Percentiles rank a stretch among this genome's conserved stretches.
These are phyloP conservation scores for Salix brachista DNA, from an alignment of 345 rosid species.

Conservation along the genomic window DNA sequence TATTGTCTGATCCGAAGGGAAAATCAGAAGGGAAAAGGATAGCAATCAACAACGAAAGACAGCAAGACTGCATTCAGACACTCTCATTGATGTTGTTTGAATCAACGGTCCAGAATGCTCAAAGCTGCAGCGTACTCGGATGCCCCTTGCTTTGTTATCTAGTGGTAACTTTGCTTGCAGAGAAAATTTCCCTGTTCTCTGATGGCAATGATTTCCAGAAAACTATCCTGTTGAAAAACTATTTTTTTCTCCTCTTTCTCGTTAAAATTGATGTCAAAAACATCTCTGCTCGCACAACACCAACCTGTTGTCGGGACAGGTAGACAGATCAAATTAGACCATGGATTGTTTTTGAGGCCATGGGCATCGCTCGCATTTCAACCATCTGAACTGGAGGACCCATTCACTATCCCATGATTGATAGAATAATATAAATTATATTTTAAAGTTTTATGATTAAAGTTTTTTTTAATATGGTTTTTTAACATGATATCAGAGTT, in stretches of 20 bases:
- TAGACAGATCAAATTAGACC: not conserved
- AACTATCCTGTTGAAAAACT: not conserved
- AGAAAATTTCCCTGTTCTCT: not conserved
- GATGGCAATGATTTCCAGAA: not conserved
- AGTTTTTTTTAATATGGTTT: too few species aligned
- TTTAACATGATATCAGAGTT: too few species aligned
- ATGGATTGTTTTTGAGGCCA: not conserved
- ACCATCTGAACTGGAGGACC: not conserved
- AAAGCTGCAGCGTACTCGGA: not conserved
- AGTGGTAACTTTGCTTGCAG: not conserved
- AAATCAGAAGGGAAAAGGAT: not conserved
- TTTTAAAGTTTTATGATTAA: too few species aligned
- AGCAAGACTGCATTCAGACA: not conserved
- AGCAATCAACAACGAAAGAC: not conserved
- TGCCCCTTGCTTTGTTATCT: not conserved
- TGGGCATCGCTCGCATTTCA: not conserved
- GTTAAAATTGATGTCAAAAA: too few species aligned
- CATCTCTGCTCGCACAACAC: too few species aligned
- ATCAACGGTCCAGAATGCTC: not conserved
- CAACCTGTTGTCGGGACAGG: not conserved
- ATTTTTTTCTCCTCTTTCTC: not conserved
- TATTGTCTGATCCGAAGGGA: not conserved
- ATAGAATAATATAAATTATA: too few species aligned
- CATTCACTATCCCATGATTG: not conserved
- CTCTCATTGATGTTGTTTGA: not conserved